Evolutionary conservation across 306 rosid genomes (phyloP).

Genomic region (Begonia loranthoides): DNA sequence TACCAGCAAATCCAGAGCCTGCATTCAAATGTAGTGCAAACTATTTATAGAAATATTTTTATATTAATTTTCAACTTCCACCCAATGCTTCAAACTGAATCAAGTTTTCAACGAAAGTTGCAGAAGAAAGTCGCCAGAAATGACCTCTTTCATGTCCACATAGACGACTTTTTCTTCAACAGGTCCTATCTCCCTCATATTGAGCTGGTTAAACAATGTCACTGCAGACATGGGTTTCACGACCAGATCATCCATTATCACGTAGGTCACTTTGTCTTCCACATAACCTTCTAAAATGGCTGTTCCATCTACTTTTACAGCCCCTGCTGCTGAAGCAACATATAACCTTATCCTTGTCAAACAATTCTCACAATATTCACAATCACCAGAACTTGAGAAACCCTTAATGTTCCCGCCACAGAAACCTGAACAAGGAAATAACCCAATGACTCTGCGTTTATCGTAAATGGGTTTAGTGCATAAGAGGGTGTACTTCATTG

Average conservation of each 20-base stretch:
- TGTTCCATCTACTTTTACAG: no score
- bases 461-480: slow-evolving; percentile 4
- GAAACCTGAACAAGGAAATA: not conserved
- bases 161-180: no score
- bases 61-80: not conserved
- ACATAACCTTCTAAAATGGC: no score
- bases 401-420: not conserved
- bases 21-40: no score
- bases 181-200: no score
- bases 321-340: not conserved
- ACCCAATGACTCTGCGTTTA: no score
- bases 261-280: slow-evolving; percentile 14
- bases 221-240: slow-evolving; percentile 19
- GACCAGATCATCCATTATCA: slow-evolving; percentile 24
- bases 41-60: no score
- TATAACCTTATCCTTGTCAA: not conserved
- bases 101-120: not conserved
- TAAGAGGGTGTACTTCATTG: slow-evolving; percentile 13
- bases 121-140: no score
- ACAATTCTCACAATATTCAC: not conserved
- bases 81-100: not conserved
- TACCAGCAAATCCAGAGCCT: slow-evolving; percentile 18
- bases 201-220: not conserved
- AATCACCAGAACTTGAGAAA: slow-evolving; percentile 7
- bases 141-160: no score